Evolutionary conservation across 768 basidiomycete species (phyloP).

Genomic region (Xanthoconium purpureum): DNA sequence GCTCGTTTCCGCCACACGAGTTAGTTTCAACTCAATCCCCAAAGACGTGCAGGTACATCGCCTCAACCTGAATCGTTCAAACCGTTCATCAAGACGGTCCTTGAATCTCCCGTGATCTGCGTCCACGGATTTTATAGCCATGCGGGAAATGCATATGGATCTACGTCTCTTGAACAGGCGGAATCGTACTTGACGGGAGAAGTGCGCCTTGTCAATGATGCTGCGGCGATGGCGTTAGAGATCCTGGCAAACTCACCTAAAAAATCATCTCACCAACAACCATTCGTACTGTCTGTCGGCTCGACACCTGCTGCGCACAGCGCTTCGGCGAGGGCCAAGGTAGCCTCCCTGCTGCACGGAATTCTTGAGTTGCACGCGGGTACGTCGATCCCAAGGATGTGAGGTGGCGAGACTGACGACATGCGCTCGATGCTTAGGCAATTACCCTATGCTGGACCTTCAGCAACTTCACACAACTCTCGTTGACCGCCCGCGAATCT

Average conservation of each 20-base stretch:
- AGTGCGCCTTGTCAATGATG: slow-evolving; percentile 64
- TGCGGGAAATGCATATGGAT: slow-evolving; percentile 73
- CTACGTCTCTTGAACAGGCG: slow-evolving; percentile 64
- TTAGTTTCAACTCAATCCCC: slow-evolving; percentile 12
- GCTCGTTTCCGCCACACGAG: slow-evolving; percentile 20
- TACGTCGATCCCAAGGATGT: slow-evolving; percentile 24
- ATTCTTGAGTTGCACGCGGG: slow-evolving; percentile 75
- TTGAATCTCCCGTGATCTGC: slow-evolving; percentile 52
- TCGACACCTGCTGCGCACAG: slow-evolving; percentile 89
- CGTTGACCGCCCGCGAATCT: slow-evolving; percentile 51
- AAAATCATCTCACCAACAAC: slow-evolving; percentile 34
- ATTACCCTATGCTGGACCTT: slow-evolving; percentile 80
- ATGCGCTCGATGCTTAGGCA: slow-evolving; percentile 41
- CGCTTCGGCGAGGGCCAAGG: slow-evolving; percentile 50
- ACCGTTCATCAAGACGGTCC: slow-evolving; percentile 48
- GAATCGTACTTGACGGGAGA: slow-evolving; percentile 65
- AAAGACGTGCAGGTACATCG: slow-evolving; percentile 71
- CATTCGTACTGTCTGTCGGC: slow-evolving; percentile 76
- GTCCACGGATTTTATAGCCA: slow-evolving; percentile 87
- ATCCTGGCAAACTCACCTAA: slow-evolving; percentile 39
- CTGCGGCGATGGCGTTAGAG: slow-evolving; percentile 54
- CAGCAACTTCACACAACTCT: slow-evolving; percentile 79
- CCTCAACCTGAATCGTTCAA: slow-evolving; percentile 53
- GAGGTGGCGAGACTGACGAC: background rate
- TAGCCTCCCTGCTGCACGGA: slow-evolving; percentile 52